phyloP scores from a whole-genome alignment of 2,329 filamentous ascomycete species.

The Apiospora phragmitis region DNA sequence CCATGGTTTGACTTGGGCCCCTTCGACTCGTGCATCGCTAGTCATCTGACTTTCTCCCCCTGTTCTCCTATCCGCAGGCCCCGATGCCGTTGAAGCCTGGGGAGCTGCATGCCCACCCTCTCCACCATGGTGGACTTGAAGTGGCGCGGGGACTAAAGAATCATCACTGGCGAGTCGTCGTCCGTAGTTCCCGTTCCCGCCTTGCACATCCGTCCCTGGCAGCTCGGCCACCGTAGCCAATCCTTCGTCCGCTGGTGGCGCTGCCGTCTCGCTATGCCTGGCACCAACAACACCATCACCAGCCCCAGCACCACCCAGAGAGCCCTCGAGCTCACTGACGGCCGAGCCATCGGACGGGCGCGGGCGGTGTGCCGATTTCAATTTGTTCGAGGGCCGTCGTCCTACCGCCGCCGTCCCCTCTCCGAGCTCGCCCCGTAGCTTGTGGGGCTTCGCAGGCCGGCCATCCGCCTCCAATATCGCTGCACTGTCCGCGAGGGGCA shows the following conservation, averaged over 20 bases:
- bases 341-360: neutral
- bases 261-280: neutral
- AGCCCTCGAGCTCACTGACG: slow-evolving; percentile 8
- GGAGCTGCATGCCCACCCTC: neutral
- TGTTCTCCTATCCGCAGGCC: neutral
- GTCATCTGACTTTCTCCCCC: neutral
- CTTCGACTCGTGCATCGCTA: neutral
- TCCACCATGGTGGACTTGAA: neutral
- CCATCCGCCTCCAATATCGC: slow-evolving; percentile 17
- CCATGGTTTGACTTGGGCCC: neutral
- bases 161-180: neutral
- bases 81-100: neutral
- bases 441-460: slow-evolving; percentile 15
- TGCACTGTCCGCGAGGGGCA: slow-evolving; percentile 11
- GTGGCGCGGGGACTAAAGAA: neutral
- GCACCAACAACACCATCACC: neutral
- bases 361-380: neutral
- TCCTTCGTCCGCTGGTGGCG: neutral
- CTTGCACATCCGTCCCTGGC: neutral
- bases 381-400: neutral
- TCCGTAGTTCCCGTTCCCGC: neutral
- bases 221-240: neutral
- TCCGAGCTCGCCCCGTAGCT: slow-evolving; percentile 5
- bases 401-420: neutral
- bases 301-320: neutral